Evolutionary conservation across 768 basidiomycete species (phyloP).

Genomic region (Trametes coccinea): DNA sequence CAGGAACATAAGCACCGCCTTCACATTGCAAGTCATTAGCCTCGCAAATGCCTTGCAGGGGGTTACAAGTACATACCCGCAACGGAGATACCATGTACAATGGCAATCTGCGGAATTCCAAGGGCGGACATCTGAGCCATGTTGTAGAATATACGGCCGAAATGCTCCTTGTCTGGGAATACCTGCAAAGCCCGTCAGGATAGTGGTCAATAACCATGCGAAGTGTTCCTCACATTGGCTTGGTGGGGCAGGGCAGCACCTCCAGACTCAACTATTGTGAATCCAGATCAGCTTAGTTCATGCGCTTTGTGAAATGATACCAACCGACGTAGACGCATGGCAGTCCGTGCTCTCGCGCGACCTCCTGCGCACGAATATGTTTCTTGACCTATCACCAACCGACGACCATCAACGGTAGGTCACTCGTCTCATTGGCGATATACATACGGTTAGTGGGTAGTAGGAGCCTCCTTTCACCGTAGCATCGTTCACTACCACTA

Average conservation of each 20-base stretch:
- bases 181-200: conserved; percentile 42
- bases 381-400: conserved; percentile 73
- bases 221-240: conserved; percentile 56
- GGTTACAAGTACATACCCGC: conserved; percentile 50
- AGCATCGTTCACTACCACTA: conserved; percentile 92
- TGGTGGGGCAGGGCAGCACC: conserved; percentile 92
- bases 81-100: conserved; percentile 93
- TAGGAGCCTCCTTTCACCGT: conserved; percentile 94
- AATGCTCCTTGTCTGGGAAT: conserved; percentile 94
- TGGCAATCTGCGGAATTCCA: conserved; percentile 87
- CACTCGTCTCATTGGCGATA: background rate
- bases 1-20: conserved; percentile 93
- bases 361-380: conserved; percentile 90
- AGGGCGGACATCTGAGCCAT: conserved; percentile 96
- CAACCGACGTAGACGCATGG: conserved; percentile 92
- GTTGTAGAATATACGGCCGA: conserved; percentile 96
- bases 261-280: conserved; percentile 78
- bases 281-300: background rate
- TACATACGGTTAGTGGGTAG: conserved; percentile 75
- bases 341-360: conserved; percentile 86
- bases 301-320: conserved; percentile 25
- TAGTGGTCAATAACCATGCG: background rate
- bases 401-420: no score
- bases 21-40: conserved; percentile 3
- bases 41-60: no score